Evolutionary conservation across 2,329 filamentous ascomycete genomes (phyloP).

Genomic region (Aquanectria penicillioides): DNA sequence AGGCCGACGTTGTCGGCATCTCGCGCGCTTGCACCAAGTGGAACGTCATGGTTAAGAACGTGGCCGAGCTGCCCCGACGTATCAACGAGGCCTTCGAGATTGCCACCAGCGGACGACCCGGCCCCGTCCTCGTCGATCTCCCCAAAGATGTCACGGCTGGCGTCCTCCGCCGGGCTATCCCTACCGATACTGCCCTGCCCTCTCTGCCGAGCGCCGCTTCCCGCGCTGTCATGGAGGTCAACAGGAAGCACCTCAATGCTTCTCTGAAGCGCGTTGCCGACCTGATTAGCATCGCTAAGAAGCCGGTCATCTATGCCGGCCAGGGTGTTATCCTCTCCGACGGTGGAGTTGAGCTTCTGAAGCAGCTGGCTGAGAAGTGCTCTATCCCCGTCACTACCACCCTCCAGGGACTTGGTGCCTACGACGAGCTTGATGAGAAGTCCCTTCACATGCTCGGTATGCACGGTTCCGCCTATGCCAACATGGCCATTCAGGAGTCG

Average conservation of each 20-base stretch:
- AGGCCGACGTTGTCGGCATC: constrained; percentile 94
- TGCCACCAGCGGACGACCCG: constrained; percentile 91
- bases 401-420: constrained; percentile 90
- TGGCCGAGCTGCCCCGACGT: constrained; percentile 89
- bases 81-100: constrained; percentile 99
- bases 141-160: constrained; percentile 96
- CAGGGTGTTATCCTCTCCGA: constrained; percentile 86
- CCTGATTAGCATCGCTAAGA: constrained; percentile 88
- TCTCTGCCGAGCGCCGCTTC: constrained; percentile 87
- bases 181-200: constrained; percentile 77
- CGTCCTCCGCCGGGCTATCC: constrained; percentile 85
- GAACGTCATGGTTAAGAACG: constrained; percentile 98
- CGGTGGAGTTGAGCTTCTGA: constrained; percentile 81
- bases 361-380: constrained; percentile 88
- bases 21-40: constrained; percentile 96
- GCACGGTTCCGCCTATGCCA: constrained; percentile 97
- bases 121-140: constrained; percentile 93
- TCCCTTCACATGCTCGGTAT: constrained; percentile 98
- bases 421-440: constrained; percentile 93
- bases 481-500: constrained; percentile 97
- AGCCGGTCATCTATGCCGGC: constrained; percentile 94
- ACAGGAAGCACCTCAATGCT: constrained; percentile 74
- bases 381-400: constrained; percentile 96
- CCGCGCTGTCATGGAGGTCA: constrained; percentile 76
- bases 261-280: constrained; percentile 82